Evolutionary conservation across 257 asterid genomes (phyloP), one percentile per base, ranked within the genome.

Genomic region (Nicotiana obtusifolia): DNA sequence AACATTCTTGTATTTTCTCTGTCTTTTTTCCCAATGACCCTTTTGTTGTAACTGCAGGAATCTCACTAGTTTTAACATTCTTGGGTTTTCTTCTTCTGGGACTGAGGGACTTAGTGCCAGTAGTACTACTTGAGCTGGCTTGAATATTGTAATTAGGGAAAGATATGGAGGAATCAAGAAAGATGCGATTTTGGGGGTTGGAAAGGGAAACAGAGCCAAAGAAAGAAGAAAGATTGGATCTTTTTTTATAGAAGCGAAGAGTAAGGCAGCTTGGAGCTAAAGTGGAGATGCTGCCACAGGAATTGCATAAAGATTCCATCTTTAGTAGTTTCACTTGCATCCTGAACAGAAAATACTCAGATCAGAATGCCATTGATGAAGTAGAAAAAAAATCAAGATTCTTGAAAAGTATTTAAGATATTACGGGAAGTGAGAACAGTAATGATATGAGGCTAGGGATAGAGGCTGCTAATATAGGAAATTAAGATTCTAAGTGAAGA

Each of bases 81-180:
- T 81, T 86, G 59, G 87, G 83, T 67, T 68, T 86, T 64, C 90
- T 89, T 62, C 90, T 88, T 85, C 60, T 86, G 67, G 86, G 85
- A 57, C 35, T 65, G 14, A 86, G 60, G 54, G 81, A 77, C 78
- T 79, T 82, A 11, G 83, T 28, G 37, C 87, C 66, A 80, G 64
- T 54, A 69, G 64, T 83, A 44, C 60, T 71, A 26, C 44, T 49
- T 7, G 61, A 10, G 2, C 22, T 73, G 7, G 79, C 79, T 22
- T 56, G 79, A 47, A 47, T 44, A 1, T n/a, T 14, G 61, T 16
- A 56, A 65, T 41, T 28, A 0, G n/a, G 15, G 41, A 64, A 19
- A 13, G 59, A 71, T n/a, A 71, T 71, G 19, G 78, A 71, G 19
- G 78, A 71, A 71, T 71, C 80, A 49, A 75, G 80, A 75, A 75